These are phyloP conservation scores for Pisolithus sp. DNA, from an alignment of 768 basidiomycete species.

Conservation along the genomic window DNA sequence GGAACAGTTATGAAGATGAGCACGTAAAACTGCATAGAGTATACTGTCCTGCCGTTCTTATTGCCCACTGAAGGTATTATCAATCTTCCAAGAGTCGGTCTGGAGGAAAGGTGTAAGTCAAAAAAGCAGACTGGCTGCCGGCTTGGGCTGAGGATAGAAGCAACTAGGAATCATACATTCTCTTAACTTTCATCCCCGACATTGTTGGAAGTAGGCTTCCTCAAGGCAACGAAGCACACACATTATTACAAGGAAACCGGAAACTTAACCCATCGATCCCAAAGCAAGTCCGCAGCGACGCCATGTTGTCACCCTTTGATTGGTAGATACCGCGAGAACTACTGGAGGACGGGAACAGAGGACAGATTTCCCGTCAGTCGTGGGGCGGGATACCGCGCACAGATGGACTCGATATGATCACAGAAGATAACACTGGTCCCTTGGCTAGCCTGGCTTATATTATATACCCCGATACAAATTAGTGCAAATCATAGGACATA, in stretches of 20 bases:
- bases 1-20: neutral
- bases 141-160: slow-evolving; percentile 41
- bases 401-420: too few relatives aligned
- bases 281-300: slow-evolving; percentile 42
- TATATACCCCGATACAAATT: too few relatives aligned
- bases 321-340: slow-evolving; percentile 26
- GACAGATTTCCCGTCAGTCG: too few relatives aligned
- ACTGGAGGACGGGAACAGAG: too few relatives aligned
- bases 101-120: slow-evolving; percentile 10
- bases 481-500: too few relatives aligned
- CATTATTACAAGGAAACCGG: neutral
- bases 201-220: slow-evolving; percentile 52
- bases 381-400: too few relatives aligned
- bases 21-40: neutral
- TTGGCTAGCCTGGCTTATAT: too few relatives aligned
- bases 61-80: slow-evolving; percentile 44
- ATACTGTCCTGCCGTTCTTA: slow-evolving; percentile 39
- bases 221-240: slow-evolving; percentile 32
- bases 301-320: slow-evolving; percentile 49
- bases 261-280: too few relatives aligned
- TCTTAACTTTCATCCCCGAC: slow-evolving; percentile 43
- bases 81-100: slow-evolving; percentile 44
- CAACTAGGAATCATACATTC: slow-evolving; percentile 38
- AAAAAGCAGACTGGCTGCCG: too few relatives aligned
- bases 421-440: too few relatives aligned